A percentile compares a stretch with the other conserved stretches of the same genome.
These are phyloP conservation scores for Castanea mollissima DNA, from an alignment of 306 rosid species.

Conservation along the genomic window DNA sequence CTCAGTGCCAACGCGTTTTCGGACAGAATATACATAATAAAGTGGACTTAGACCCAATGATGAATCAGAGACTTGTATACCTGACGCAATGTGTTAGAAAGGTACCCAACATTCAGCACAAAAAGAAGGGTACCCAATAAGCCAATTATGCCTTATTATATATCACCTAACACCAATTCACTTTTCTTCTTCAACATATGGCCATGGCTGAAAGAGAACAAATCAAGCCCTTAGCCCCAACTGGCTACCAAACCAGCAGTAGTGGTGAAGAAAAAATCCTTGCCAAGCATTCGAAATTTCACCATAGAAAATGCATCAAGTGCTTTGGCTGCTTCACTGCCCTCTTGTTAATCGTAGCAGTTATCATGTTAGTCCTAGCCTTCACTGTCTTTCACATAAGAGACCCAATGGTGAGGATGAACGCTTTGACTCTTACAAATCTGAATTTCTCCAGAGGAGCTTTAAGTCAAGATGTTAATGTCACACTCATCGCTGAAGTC, in stretches of 20 bases:
- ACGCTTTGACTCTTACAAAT: background rate
- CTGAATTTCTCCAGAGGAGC: background rate
- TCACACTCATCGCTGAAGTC: constrained; percentile 30
- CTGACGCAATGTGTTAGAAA: no score
- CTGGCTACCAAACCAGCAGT: constrained; percentile 5
- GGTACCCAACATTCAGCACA: no score
- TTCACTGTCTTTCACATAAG: constrained; percentile 46
- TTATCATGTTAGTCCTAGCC: constrained; percentile 32
- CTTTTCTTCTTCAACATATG: background rate
- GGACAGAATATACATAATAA: background rate
- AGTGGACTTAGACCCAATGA: background rate
- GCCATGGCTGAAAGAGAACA: constrained; percentile 34
- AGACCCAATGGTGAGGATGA: constrained; percentile 28
- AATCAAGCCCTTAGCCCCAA: constrained; percentile 35
- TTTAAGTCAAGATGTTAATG: background rate
- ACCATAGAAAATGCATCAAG: constrained; percentile 16
- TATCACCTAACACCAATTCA: background rate
- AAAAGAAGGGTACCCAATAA: no score
- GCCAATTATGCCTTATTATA: background rate
- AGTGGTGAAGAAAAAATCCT: background rate
- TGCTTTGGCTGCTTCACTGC: constrained; percentile 46
- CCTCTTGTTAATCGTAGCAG: constrained; percentile 34
- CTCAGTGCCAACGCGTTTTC: constrained; percentile 13
- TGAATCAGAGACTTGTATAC: no score
- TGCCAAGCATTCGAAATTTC: background rate